Base-by-base conservation (phyloP, 164 flowering plant species). In the Sedum album region DNA sequence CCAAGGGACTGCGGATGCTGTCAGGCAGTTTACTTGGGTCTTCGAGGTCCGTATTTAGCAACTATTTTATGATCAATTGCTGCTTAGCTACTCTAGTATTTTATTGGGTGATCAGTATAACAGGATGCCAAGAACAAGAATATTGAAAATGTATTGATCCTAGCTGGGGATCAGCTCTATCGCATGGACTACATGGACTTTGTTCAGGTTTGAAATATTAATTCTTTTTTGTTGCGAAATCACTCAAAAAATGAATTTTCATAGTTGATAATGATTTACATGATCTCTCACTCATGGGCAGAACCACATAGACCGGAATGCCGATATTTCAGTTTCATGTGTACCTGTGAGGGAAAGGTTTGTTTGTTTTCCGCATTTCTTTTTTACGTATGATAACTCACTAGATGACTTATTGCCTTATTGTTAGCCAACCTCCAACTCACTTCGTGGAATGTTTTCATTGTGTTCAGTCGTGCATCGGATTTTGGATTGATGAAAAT, bases 1-100 rank as follows among this genome's bases (percentile, higher is more conserved):
- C 69, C 99, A 91, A 75, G 99, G 99, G 13, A 91, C 98, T 68
- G 97, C 98, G 66, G 98, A 93, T 79, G 98, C 98, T 23, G 98
- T 91, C 21, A 66, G 98, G 63, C 98, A 93, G 77, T 93, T 93
- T 70, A 85, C 86, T 69, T 91, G 96, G 97, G 86, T 93, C 31
- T 93, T 91, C 76, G 97, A 91, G 96, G 97, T 93, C 61, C 3
- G 71, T 71, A 28, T 30, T 35, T 4, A 13, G 4, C 14, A 6
- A 18, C 53, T 68, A 57, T 1, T 33, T n/a, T n/a, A n/a, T n/a
- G n/a, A n/a, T n/a, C 21, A 33, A 33, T 5, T 9, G 26, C 1
- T 20, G 23, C 23, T 31, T 11, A 5, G 35, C 42, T 33, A 36
- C 36, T 35, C 20, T 3, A 31, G 9, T 8, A 20, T 35, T 18